Conservation (phyloP, 805 yeast genomes). For the Kodamaea sagamina region DNA sequence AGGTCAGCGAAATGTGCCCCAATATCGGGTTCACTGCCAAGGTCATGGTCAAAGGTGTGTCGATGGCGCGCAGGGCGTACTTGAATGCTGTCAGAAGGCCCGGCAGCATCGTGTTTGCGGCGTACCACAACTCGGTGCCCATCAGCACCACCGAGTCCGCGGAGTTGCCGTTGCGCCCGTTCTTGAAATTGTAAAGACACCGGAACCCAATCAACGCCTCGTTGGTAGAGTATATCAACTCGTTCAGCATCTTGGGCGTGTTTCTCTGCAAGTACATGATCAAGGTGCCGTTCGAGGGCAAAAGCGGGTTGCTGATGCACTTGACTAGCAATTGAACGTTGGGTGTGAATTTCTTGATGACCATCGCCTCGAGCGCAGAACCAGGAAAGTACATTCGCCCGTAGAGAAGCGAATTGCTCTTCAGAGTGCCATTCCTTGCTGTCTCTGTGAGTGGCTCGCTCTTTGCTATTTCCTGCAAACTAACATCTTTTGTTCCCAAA, state of each 20-base stretch:
- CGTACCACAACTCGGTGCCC: conserved; percentile 91
- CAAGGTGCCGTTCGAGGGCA: conserved; percentile 56
- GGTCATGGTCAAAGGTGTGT: conserved; percentile 87
- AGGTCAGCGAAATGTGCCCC: conserved; percentile 87
- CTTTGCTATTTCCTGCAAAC: conserved; percentile 52
- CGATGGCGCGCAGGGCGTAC: conserved; percentile 80
- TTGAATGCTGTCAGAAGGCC: conserved; percentile 85
- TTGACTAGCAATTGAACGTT: conserved; percentile 68
- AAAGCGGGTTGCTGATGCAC: conserved; percentile 67
- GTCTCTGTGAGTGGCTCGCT: conserved; percentile 30
- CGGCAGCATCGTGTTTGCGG: conserved; percentile 79
- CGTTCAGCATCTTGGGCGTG: conserved; percentile 63
- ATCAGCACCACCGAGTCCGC: conserved; percentile 58
- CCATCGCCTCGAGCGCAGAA: conserved; percentile 83
- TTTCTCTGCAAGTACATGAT: conserved; percentile 74
- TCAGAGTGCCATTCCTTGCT: conserved; percentile 2
- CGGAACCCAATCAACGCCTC: conserved; percentile 84
- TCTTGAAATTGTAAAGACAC: conserved; percentile 64
- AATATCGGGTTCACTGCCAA: conserved; percentile 83
- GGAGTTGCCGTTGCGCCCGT: conserved; percentile 18
- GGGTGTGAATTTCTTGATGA: conserved; percentile 60
- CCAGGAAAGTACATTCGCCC: conserved; percentile 91
- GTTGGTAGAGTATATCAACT: conserved; percentile 77
- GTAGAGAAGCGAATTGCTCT: conserved; percentile 52
- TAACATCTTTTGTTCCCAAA: conserved; percentile 50